Evolutionary conservation across 768 basidiomycete genomes (phyloP).

Genomic region (Russula abietina): DNA sequence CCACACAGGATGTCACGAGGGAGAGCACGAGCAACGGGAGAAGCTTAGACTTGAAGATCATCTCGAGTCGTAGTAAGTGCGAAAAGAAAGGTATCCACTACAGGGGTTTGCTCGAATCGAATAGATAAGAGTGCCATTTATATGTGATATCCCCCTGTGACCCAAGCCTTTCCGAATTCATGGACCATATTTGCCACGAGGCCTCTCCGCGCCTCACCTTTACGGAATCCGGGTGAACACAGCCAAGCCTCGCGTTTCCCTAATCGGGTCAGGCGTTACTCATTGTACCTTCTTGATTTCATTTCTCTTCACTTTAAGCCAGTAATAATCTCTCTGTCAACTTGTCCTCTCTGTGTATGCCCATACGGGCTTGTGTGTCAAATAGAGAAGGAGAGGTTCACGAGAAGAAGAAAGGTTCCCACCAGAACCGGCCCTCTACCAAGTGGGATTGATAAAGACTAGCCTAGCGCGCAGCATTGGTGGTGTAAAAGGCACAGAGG

Average conservation of each 20-base stretch:
- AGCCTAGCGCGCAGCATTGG: not conserved
- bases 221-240: not conserved
- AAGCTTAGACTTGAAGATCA: slow-evolving; percentile 1
- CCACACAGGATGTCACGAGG: slow-evolving; percentile 24
- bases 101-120: not conserved
- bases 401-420: not conserved
- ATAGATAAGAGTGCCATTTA: not conserved
- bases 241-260: not conserved
- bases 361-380: not conserved
- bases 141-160: slow-evolving; percentile 13
- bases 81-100: not conserved
- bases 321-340: not conserved
- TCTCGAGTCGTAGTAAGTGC: not conserved
- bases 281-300: not conserved
- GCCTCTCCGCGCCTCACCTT: not conserved
- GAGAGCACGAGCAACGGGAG: slow-evolving; percentile 7
- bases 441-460: not conserved
- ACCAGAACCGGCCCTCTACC: no score
- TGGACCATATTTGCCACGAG: slow-evolving; percentile 12
- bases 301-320: not conserved
- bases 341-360: not conserved
- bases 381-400: not conserved
- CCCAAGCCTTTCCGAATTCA: not conserved
- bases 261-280: not conserved
- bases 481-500: not conserved